Evolutionary conservation across 2,329 filamentous ascomycete genomes (phyloP).

Genomic region (Tolypocladium pustulatum): DNA sequence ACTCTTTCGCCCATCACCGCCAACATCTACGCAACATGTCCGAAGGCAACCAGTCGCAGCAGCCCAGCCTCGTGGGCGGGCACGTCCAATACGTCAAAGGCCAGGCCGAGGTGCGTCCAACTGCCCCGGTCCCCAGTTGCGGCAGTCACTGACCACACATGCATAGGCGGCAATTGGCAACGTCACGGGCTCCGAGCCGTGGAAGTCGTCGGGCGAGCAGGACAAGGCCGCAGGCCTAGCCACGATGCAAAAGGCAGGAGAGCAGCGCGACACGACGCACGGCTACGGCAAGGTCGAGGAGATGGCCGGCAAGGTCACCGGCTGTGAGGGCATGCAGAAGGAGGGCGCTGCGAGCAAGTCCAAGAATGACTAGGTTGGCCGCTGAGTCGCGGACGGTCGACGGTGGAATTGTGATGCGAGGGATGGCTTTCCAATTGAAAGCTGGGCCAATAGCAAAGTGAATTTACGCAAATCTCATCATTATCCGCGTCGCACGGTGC

Average conservation of each 20-base stretch:
- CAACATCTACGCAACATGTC: slow-evolving; percentile 11
- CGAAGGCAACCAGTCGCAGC: slow-evolving; percentile 22
- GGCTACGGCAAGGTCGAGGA: slow-evolving; percentile 57
- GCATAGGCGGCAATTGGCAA: slow-evolving; percentile 46
- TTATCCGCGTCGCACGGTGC: not conserved
- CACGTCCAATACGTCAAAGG: slow-evolving; percentile 63
- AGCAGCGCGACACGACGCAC: slow-evolving; percentile 41
- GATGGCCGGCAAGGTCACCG: slow-evolving; percentile 49
- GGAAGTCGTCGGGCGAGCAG: slow-evolving; percentile 52
- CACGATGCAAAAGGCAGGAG: slow-evolving; percentile 50
- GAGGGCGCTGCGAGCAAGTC: slow-evolving; percentile 45
- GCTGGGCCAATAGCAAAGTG: not conserved
- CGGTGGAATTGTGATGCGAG: not conserved
- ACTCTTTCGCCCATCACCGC: too few species aligned
- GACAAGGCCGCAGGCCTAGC: slow-evolving; percentile 53
- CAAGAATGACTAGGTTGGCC: slow-evolving; percentile 10
- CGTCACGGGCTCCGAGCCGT: slow-evolving; percentile 50
- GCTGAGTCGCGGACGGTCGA: not conserved
- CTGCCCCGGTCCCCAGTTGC: fast-evolving
- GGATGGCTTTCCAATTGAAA: not conserved
- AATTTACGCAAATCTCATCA: not conserved
- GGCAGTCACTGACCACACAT: not conserved
- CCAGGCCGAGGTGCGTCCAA: slow-evolving; percentile 46
- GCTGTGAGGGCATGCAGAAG: slow-evolving; percentile 60
- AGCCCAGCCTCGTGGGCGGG: slow-evolving; percentile 50